phyloP scores from a whole-genome alignment of 108 stramenopile species.

The Parietichytrium sp. region DNA sequence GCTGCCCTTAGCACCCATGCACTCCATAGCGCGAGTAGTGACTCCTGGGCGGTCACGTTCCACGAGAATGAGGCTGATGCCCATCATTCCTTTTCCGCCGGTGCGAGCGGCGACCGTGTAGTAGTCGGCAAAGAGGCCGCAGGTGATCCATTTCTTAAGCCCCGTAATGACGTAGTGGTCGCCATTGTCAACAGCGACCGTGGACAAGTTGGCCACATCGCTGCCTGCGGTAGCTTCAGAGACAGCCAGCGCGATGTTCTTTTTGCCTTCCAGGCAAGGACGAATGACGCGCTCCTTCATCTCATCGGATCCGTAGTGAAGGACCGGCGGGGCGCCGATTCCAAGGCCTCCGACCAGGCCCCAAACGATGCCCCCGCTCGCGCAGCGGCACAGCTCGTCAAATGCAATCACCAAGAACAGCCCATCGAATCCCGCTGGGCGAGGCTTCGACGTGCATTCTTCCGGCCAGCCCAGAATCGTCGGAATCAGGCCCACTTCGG shows the following conservation, averaged over 20 bases:
- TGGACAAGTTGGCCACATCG: slow-evolving; percentile 19
- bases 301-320: slow-evolving; percentile 37
- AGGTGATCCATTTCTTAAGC: slow-evolving; percentile 32
- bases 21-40: not conserved
- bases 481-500: not conserved
- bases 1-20: slow-evolving; percentile 21
- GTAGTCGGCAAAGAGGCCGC: slow-evolving; percentile 30
- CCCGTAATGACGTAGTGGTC: slow-evolving; percentile 7
- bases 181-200: not conserved
- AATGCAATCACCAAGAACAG: slow-evolving; percentile 4
- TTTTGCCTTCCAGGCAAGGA: slow-evolving; percentile 20
- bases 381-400: slow-evolving; percentile 38
- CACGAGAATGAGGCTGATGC: slow-evolving; percentile 29
- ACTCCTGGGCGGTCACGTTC: slow-evolving; percentile 25
- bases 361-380: slow-evolving; percentile 27
- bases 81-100: slow-evolving; percentile 13
- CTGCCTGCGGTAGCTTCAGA: slow-evolving; percentile 7
- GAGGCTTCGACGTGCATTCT: not conserved
- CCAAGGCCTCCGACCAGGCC: slow-evolving; percentile 3
- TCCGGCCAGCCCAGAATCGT: not conserved
- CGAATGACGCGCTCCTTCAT: slow-evolving; percentile 14
- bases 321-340: not conserved
- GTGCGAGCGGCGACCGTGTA: slow-evolving; percentile 28
- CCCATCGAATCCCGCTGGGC: slow-evolving; percentile 24
- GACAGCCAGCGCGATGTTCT: not conserved